These are phyloP conservation scores for Raddia distichophylla DNA, from an alignment of 176 grass and related monocot genomes.

Conservation along the genomic window DNA sequence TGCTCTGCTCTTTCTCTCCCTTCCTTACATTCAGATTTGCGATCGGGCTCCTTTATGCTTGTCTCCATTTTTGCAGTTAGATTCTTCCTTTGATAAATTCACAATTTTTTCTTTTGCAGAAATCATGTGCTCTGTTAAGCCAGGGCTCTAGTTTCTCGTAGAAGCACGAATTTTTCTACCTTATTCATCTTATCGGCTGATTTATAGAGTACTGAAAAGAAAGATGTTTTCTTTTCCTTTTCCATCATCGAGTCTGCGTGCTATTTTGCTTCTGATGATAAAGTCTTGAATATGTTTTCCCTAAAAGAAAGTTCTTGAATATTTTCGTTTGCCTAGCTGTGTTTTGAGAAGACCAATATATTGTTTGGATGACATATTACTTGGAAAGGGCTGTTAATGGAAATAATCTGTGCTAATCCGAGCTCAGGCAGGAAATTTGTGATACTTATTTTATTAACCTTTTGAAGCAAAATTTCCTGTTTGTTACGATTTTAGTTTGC, in stretches of 20 bases:
- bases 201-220: background rate
- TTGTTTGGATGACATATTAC: background rate
- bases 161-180: background rate
- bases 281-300: conserved; percentile 2
- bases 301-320: too few relatives aligned
- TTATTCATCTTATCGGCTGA: background rate
- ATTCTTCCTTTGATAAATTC: background rate
- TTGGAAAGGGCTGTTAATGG: background rate
- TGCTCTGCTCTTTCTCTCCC: conserved; percentile 12
- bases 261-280: conserved; percentile 20
- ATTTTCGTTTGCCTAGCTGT: background rate
- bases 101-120: background rate
- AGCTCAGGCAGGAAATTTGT: background rate
- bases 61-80: background rate
- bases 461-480: background rate
- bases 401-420: background rate
- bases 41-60: conserved; percentile 1
- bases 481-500: background rate
- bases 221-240: background rate
- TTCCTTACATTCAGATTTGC: background rate
- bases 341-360: background rate
- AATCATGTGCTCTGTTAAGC: background rate
- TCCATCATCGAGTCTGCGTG: background rate
- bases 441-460: background rate
- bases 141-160: background rate